A percentile compares a stretch with the other conserved stretches of the same genome.
phyloP scores from a whole-genome alignment of 225 moss, liverwort and hornwort species.

The Bryum argenteum region DNA sequence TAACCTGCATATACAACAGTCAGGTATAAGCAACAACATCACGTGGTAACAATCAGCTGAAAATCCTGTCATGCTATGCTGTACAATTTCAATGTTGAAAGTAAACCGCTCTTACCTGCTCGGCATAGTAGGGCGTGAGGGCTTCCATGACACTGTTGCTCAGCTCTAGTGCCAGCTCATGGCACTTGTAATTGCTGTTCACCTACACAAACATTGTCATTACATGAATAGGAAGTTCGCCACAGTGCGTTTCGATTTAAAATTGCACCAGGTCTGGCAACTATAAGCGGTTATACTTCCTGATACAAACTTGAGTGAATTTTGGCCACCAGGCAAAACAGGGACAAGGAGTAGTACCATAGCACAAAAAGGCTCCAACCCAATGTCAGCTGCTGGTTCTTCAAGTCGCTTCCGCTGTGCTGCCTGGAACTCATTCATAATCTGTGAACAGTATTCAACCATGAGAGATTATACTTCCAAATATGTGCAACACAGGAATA shows the following conservation, averaged over 20 bases:
- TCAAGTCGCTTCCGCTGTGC: slow-evolving; percentile 94
- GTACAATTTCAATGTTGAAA: slow-evolving; percentile 5
- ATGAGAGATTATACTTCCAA: slow-evolving; percentile 15
- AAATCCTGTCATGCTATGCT: background rate
- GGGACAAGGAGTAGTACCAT: slow-evolving; percentile 56
- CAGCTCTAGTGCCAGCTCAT: slow-evolving; percentile 90
- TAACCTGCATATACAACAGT: slow-evolving; percentile 66
- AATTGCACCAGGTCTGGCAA: slow-evolving; percentile 1
- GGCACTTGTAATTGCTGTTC: slow-evolving; percentile 95
- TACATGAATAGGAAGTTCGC: background rate
- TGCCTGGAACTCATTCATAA: slow-evolving; percentile 97
- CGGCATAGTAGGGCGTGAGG: slow-evolving; percentile 96
- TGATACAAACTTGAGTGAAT: background rate
- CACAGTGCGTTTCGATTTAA: background rate
- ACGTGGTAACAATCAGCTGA: background rate
- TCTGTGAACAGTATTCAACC: slow-evolving; percentile 49
- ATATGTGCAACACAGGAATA: background rate
- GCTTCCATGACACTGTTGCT: slow-evolving; percentile 96
- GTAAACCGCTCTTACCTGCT: slow-evolving; percentile 66
- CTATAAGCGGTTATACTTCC: background rate
- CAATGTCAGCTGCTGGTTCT: slow-evolving; percentile 95
- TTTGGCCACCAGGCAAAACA: slow-evolving; percentile 1
- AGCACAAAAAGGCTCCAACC: slow-evolving; percentile 91
- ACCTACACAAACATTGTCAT: slow-evolving; percentile 54
- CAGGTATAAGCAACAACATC: slow-evolving; percentile 26